These are phyloP conservation scores for Mortierella sp. DNA, from an alignment of 371 early-diverging fungal species.

Conservation along the genomic window DNA sequence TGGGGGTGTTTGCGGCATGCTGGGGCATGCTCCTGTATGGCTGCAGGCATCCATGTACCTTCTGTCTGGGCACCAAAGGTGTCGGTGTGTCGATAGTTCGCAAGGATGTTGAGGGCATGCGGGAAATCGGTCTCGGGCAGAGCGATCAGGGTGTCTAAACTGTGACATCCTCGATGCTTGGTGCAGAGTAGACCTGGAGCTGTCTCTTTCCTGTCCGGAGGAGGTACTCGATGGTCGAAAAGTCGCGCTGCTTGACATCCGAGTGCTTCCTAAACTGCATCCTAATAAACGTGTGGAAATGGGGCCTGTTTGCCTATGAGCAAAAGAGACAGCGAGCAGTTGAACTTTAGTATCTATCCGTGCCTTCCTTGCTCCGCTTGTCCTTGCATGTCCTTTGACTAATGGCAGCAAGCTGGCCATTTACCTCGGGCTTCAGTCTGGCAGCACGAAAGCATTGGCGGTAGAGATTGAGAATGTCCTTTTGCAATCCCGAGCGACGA, in stretches of 20 bases:
- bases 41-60: neutral
- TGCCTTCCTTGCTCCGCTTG: neutral
- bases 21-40: neutral
- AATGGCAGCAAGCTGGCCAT: neutral
- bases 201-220: conserved; percentile 70
- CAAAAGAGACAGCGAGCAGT: neutral
- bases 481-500: conserved; percentile 73
- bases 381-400: neutral
- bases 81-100: neutral
- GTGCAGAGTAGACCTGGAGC: conserved; percentile 66
- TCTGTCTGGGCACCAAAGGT: neutral
- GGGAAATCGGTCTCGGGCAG: too few relatives aligned
- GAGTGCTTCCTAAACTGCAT: conserved; percentile 70
- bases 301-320: conserved; percentile 64
- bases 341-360: neutral
- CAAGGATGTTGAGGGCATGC: neutral
- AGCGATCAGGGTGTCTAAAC: conserved; percentile 40
- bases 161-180: conserved; percentile 72
- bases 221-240: conserved; percentile 76
- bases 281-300: conserved; percentile 72
- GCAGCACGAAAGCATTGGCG: conserved; percentile 72
- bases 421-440: conserved; percentile 68
- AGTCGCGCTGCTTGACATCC: conserved; percentile 66
- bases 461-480: conserved; percentile 70
- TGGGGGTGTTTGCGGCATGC: neutral